Conservation (phyloP, 2,329 filamentous ascomycete genomes). For the Colletotrichum cordylinicola region DNA sequence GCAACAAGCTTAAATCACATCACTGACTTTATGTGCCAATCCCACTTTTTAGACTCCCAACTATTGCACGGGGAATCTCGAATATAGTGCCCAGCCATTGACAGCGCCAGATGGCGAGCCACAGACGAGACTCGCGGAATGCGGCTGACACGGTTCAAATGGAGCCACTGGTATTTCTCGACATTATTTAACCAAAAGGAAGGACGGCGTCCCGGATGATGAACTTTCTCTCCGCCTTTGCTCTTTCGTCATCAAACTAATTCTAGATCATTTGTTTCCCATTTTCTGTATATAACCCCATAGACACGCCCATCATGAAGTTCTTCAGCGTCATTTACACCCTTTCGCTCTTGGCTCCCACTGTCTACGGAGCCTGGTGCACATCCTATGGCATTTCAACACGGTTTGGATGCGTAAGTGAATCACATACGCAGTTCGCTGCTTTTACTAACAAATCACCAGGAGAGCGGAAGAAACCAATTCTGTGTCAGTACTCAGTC, state of each 20-base stretch:
- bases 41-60: neutral
- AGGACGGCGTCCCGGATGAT: neutral
- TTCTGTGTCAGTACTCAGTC: neutral
- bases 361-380: neutral
- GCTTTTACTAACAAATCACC: neutral
- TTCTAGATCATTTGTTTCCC: neutral
- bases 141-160: neutral
- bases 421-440: neutral
- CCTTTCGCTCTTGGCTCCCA: neutral
- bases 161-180: fast-evolving
- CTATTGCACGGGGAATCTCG: neutral
- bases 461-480: neutral
- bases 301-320: neutral
- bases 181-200: neutral
- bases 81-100: neutral
- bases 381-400: neutral
- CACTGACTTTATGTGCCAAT: neutral
- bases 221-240: too few species aligned
- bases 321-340: neutral
- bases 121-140: neutral
- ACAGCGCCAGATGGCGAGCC: neutral
- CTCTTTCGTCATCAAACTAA: too few species aligned
- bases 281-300: neutral
- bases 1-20: neutral
- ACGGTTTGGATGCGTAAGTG: neutral